Conservation (phyloP, 2,329 filamentous ascomycete species). For the Lecanosticta acicola region DNA sequence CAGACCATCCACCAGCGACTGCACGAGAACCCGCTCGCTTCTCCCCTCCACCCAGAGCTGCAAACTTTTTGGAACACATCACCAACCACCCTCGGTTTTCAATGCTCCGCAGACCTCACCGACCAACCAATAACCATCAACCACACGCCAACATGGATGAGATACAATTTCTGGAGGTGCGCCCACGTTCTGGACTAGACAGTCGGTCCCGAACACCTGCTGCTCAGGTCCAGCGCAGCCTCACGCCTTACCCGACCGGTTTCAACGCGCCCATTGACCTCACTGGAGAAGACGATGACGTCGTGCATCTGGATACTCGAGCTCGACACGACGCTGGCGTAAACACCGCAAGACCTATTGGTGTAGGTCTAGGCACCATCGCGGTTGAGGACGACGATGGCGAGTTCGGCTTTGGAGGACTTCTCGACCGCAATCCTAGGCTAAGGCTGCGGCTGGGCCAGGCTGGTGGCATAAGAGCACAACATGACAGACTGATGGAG, state of each 20-base stretch:
- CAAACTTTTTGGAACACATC: not conserved
- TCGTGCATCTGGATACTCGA: conserved; percentile 24
- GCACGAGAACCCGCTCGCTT: conserved; percentile 10
- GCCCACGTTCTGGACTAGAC: conserved; percentile 13
- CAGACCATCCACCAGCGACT: conserved; percentile 7
- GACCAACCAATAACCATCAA: not conserved
- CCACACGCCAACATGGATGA: conserved; percentile 34
- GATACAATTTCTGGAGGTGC: conserved; percentile 43
- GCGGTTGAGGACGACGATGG: conserved; percentile 4
- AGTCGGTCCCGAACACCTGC: conserved; percentile 12
- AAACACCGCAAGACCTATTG: conserved; percentile 22
- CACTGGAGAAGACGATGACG: conserved; percentile 28
- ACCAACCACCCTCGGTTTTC: conserved; percentile 14
- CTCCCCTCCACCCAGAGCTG: conserved; percentile 7
- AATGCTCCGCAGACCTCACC: conserved; percentile 12
- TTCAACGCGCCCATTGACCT: conserved; percentile 29
- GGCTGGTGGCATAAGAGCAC: not conserved
- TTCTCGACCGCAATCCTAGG: not conserved
- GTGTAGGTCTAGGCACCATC: conserved; percentile 21
- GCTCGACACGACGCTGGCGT: conserved; percentile 12
- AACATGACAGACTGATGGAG: not conserved
- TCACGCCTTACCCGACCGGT: conserved; percentile 23
- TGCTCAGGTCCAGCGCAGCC: conserved; percentile 12
- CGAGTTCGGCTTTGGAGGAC: not conserved
- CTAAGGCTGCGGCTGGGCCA: not conserved